phyloP scores from a whole-genome alignment of 768 basidiomycete genomes.

The Psilocybe tampanensis region DNA sequence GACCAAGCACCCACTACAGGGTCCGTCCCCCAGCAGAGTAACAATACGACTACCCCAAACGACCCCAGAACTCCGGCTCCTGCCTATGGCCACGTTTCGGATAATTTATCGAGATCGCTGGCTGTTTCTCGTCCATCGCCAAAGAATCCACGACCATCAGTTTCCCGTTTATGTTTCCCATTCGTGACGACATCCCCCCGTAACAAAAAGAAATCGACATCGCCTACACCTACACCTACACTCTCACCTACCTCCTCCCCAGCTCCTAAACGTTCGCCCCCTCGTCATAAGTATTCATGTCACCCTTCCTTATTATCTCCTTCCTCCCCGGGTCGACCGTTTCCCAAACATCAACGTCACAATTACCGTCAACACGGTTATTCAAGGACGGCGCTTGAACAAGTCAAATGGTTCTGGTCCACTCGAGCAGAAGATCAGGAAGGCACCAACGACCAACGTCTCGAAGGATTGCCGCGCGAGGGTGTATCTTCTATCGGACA shows the following conservation, averaged over 20 bases:
- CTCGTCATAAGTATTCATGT: slow-evolving; percentile 36
- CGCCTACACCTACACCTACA: slow-evolving; percentile 19
- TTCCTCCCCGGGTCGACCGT: slow-evolving; percentile 19
- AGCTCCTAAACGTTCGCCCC: too few relatives aligned
- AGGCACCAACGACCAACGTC: slow-evolving; percentile 28
- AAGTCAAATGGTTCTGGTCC: slow-evolving; percentile 67
- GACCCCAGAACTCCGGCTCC: background rate
- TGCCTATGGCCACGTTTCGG: slow-evolving; percentile 1
- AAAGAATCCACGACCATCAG: slow-evolving; percentile 17
- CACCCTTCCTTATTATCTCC: slow-evolving; percentile 41
- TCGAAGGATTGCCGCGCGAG: slow-evolving; percentile 6
- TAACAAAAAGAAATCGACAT: slow-evolving; percentile 12
- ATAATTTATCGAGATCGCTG: slow-evolving; percentile 14
- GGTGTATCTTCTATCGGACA: background rate
- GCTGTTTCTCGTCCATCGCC: slow-evolving; percentile 23
- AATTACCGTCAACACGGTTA: slow-evolving; percentile 60
- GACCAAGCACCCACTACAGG: background rate
- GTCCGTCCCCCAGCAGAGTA: background rate
- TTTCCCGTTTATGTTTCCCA: slow-evolving; percentile 27
- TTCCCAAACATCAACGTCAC: slow-evolving; percentile 38
- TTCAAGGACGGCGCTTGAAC: slow-evolving; percentile 59
- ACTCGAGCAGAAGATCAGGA: slow-evolving; percentile 55
- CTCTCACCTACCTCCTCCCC: slow-evolving; percentile 16
- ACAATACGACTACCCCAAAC: background rate
- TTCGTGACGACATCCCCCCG: slow-evolving; percentile 22